Evolutionary conservation across 129 eudicot genomes (phyloP).

Genomic region (Deinandra increscens): DNA sequence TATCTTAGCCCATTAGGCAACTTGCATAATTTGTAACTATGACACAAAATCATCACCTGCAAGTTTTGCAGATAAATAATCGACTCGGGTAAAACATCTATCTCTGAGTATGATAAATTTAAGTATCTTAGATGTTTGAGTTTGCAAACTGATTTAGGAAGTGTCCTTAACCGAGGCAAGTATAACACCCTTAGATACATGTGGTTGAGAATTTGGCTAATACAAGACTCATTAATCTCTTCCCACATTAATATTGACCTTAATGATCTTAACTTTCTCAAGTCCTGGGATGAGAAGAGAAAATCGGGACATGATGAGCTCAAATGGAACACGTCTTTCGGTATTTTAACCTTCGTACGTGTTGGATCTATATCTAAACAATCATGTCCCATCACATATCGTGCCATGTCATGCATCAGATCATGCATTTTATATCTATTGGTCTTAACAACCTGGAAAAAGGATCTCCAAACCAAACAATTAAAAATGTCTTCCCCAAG

Average conservation of each 20-base stretch:
- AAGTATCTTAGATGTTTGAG: slow-evolving; percentile 26
- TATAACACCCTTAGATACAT: no score
- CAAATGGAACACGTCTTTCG: slow-evolving; percentile 12
- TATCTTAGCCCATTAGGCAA: slow-evolving; percentile 3
- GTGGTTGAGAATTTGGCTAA: no score
- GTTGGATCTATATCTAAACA: neutral
- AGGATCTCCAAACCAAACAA: slow-evolving; percentile 22
- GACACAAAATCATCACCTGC: slow-evolving; percentile 5
- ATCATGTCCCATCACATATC: neutral
- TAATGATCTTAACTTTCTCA: no score
- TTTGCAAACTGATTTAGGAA: no score
- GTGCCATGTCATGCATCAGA: slow-evolving; percentile 15
- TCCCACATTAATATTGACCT: no score
- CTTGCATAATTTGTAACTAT: neutral
- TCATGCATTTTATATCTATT: neutral
- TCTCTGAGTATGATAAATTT: slow-evolving; percentile 19
- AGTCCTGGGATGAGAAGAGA: neutral
- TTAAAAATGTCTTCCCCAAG: slow-evolving; percentile 8
- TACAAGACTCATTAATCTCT: no score
- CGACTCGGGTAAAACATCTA: slow-evolving; percentile 36
- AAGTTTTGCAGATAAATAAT: slow-evolving; percentile 33
- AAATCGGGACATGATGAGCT: slow-evolving; percentile 4
- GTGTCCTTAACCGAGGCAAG: no score
- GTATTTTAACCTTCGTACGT: slow-evolving; percentile 17
- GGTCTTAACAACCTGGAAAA: slow-evolving; percentile 21